Base-by-base conservation (phyloP, 495 filamentous ascomycete genomes). In the Aspergillus egyptiacus region DNA sequence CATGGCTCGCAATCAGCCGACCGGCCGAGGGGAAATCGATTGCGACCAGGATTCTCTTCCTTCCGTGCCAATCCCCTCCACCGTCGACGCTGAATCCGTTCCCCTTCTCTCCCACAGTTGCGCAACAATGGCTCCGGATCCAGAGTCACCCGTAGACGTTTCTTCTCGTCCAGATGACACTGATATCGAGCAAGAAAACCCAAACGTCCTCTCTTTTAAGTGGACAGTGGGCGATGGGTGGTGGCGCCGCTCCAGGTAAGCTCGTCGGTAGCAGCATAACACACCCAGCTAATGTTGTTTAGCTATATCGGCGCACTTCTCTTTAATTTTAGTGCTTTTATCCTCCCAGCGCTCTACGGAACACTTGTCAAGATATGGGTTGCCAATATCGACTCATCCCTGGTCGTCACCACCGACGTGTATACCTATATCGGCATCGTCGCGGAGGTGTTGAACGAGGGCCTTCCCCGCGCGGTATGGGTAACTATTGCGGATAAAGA, bases 351-450 rank as follows among this genome's bases (percentile, higher is more conserved):
- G 0, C 63, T 90, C 1, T 87, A 89, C 62, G 64, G 61, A 9
- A 89, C 85, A 0, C 74, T 89, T 1, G 75, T 74, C 49, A 90
- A 89, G 61, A 70, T 88, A 19, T 89, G 83, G 86, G 74, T 90
- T 14, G 82, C 85, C 5, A 73, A 80, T 42, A 84, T 89, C 53
- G 77, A 87, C 65, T 62, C 76, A 2, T 75, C 65, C 23, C 69
- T 79, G 34, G 80, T 89, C n/a, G 84, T 76, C 13, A 86, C 80
- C 6, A 86, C 84, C 0, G 84, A 87, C 49, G 58, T 70, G 7
- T 83, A 81, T 58, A 82, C 78, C 6, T 79, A 79, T 49, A 85
- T 89, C 52, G 73, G 77, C 20, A 70, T 78, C 14, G 71, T 87
- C 13, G 77, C 73, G 0, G 78, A 89, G 54, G 83, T 86, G 1